Percentiles rank a stretch among this genome's conserved stretches.
Conservation (phyloP, 768 basidiomycete species). For the Termitomyces titanicus region DNA sequence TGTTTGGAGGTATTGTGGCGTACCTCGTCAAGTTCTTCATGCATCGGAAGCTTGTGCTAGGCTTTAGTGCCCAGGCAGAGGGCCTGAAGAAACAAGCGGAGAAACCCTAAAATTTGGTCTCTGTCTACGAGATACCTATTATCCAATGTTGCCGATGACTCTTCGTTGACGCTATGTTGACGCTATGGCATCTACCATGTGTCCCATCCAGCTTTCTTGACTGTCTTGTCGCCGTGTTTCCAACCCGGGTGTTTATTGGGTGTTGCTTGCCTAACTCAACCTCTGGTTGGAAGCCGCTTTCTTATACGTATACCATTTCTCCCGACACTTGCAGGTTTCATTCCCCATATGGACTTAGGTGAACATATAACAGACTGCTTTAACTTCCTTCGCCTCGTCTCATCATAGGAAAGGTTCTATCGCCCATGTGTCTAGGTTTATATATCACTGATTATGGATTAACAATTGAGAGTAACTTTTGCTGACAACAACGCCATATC, state of each 20-base stretch:
- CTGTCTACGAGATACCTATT: background rate
- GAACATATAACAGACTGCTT: no score
- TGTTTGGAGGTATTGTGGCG: slow-evolving; percentile 53
- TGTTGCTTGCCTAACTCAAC: background rate
- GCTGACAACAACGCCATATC: no score
- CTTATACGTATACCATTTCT: no score
- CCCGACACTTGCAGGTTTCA: background rate
- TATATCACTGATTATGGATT: no score
- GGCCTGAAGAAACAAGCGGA: slow-evolving; percentile 54
- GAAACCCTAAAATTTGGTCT: slow-evolving; percentile 4
- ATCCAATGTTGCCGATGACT: background rate
- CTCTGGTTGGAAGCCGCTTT: background rate
- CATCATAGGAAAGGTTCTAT: background rate
- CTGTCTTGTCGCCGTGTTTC: no score
- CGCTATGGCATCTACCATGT: background rate
- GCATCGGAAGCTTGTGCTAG: slow-evolving; percentile 35
- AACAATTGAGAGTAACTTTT: no score
- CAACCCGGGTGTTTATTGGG: background rate
- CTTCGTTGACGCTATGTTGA: background rate
- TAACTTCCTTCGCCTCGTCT: background rate
- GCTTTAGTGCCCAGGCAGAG: slow-evolving; percentile 53
- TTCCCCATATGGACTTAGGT: background rate
- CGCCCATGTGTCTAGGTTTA: background rate
- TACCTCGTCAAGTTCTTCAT: slow-evolving; percentile 48
- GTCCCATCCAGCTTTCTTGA: background rate